These are phyloP conservation scores for Aspergillus tubingensis DNA, from an alignment of 2,329 filamentous ascomycete species.

Conservation along the genomic window DNA sequence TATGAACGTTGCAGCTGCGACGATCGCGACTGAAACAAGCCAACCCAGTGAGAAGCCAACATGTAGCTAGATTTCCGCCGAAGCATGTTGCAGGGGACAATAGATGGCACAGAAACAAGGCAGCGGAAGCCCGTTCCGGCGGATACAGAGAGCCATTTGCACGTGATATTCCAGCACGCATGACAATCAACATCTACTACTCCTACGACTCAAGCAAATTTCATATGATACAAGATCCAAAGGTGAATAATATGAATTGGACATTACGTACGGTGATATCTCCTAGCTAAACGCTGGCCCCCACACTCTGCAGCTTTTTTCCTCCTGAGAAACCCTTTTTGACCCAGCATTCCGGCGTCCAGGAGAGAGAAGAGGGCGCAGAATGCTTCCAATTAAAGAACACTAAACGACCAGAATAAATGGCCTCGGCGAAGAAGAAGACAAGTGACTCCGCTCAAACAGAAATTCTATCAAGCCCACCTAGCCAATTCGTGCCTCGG, in stretches of 20 bases:
- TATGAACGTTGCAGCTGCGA: too few species aligned
- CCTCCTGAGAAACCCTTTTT: slow-evolving; percentile 5
- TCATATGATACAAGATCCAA: not conserved
- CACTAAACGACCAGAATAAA: slow-evolving; percentile 6
- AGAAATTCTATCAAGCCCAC: slow-evolving; percentile 19
- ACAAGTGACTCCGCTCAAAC: slow-evolving; percentile 13
- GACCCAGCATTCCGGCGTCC: slow-evolving; percentile 4
- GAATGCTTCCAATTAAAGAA: slow-evolving; percentile 12
- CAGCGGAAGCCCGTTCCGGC: slow-evolving; percentile 4
- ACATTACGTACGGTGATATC: slow-evolving; percentile 11
- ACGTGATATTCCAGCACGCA: not conserved
- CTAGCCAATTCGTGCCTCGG: slow-evolving; percentile 8
- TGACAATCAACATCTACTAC: not conserved
- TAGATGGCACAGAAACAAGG: not conserved
- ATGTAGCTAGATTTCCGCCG: not conserved
- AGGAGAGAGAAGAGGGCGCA: slow-evolving; percentile 3
- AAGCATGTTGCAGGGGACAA: not conserved
- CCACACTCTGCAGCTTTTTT: not conserved
- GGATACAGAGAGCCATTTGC: not conserved
- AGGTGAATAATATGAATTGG: not conserved
- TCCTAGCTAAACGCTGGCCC: slow-evolving; percentile 1
- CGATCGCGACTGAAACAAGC: too few species aligned
- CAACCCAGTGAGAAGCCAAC: too few species aligned
- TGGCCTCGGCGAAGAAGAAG: slow-evolving; percentile 1
- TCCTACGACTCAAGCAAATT: not conserved